Conservation (phyloP, 2,329 filamentous ascomycete species). For the Pseudogymnoascus sp. region DNA sequence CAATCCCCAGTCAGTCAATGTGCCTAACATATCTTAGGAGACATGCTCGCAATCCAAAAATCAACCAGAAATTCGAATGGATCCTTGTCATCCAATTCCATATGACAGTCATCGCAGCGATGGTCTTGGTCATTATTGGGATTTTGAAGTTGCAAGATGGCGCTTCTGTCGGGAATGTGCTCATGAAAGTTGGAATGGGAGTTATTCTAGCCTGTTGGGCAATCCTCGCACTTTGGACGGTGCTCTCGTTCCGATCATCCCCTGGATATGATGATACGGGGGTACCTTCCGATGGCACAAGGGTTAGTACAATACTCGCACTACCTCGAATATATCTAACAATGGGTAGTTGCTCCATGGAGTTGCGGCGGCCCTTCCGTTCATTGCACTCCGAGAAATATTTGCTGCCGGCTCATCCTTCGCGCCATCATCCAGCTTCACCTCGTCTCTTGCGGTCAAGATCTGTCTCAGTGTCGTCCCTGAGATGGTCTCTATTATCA, state of each 20-base stretch:
- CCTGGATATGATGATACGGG: background rate
- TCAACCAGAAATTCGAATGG: background rate
- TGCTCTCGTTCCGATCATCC: background rate
- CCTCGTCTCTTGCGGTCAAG: constrained; percentile 1
- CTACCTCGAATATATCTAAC: background rate
- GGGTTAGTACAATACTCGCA: background rate
- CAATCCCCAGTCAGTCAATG: background rate
- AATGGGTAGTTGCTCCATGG: background rate
- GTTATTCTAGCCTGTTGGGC: background rate
- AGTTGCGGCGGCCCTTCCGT: background rate
- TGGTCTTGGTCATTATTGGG: background rate
- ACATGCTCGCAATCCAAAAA: background rate
- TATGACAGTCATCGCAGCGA: background rate
- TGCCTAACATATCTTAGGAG: background rate
- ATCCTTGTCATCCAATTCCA: background rate
- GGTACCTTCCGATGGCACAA: background rate
- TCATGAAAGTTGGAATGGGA: constrained; percentile 1
- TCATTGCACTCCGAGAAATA: constrained; percentile 4
- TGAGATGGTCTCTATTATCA: background rate
- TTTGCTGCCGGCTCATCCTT: background rate
- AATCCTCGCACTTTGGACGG: background rate
- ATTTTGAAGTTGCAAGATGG: constrained; percentile 6
- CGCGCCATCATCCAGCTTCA: background rate
- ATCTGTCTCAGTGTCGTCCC: background rate
- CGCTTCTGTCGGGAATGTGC: background rate